phyloP scores from a whole-genome alignment of 1,139 yeast species.

The Sporopachydermia cereana region DNA sequence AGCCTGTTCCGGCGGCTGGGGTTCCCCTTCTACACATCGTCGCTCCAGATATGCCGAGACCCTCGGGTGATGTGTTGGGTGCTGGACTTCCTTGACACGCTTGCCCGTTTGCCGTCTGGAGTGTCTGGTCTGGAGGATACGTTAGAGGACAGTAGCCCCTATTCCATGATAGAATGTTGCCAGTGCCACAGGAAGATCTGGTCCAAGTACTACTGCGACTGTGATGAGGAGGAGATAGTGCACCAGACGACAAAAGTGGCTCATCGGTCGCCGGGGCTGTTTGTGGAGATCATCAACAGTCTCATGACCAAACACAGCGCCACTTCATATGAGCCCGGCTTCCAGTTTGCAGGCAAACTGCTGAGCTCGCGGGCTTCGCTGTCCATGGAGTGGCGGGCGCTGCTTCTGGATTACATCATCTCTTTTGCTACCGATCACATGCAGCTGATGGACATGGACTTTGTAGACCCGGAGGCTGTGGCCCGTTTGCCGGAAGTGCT shows the following conservation, averaged over 20 bases:
- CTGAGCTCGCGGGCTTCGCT: neutral
- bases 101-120: no score
- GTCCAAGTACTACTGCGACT: conserved; percentile 1
- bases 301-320: neutral
- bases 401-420: neutral
- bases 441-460: neutral
- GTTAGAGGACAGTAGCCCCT: no score
- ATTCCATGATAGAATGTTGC: neutral
- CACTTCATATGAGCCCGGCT: neutral
- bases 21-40: neutral
- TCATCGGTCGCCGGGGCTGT: neutral
- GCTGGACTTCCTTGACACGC: neutral
- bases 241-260: neutral
- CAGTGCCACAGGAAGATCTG: neutral
- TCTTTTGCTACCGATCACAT: neutral
- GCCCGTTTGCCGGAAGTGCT: neutral
- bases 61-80: conserved; percentile 1
- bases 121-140: no score
- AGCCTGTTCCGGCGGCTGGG: neutral
- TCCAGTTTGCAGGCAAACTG: neutral
- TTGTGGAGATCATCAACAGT: neutral
- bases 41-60: neutral
- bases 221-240: neutral
- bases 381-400: neutral
- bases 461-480: neutral